phyloP scores from a whole-genome alignment of 495 filamentous ascomycete species.

The Hyphodiscus hymeniophilus region DNA sequence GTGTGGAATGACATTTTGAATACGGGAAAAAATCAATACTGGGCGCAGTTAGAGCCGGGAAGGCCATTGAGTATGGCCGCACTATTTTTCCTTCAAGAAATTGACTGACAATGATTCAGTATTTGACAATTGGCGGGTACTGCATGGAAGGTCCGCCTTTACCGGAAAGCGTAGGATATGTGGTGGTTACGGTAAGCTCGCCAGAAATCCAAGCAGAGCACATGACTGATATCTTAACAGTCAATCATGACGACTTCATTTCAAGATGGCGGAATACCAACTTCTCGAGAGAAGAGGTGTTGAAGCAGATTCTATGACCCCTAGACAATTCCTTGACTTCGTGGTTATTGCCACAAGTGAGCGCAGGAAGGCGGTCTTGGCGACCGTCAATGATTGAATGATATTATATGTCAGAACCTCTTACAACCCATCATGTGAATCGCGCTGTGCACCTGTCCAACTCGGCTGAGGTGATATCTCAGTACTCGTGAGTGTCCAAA shows the following conservation, averaged over 20 bases:
- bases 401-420: too few relatives aligned
- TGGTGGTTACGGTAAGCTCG: slow-evolving; percentile 74
- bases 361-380: too few relatives aligned
- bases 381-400: too few relatives aligned
- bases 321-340: background rate
- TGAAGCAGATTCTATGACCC: slow-evolving; percentile 27
- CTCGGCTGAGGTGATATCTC: too few relatives aligned
- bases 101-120: slow-evolving; percentile 35
- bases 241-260: slow-evolving; percentile 80
- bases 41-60: slow-evolving; percentile 73
- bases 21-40: slow-evolving; percentile 48
- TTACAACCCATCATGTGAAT: too few relatives aligned
- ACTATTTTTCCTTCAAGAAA: background rate
- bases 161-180: slow-evolving; percentile 79
- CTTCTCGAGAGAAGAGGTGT: slow-evolving; percentile 45
- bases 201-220: background rate
- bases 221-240: slow-evolving; percentile 35
- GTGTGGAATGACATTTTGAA: slow-evolving; percentile 55
- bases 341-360: too few relatives aligned
- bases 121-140: slow-evolving; percentile 92
- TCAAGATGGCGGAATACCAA: slow-evolving; percentile 69
- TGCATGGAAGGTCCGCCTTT: slow-evolving; percentile 78
- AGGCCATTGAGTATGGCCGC: slow-evolving; percentile 56
- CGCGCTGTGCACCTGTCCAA: too few relatives aligned
- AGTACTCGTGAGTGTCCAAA: too few relatives aligned